phyloP scores from a whole-genome alignment of 164 flowering plant genomes.

The Sedum album region DNA sequence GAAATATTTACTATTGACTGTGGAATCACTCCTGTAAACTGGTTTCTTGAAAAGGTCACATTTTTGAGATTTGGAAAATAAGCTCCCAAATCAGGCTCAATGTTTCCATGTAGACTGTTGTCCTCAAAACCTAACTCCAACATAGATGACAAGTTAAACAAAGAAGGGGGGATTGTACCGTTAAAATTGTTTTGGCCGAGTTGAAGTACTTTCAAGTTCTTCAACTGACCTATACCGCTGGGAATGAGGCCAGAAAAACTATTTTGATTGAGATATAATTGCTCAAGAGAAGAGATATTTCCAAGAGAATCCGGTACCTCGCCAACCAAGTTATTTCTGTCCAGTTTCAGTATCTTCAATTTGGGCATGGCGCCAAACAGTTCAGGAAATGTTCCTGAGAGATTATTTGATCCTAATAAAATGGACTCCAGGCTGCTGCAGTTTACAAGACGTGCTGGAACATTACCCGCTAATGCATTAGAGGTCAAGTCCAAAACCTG shows the following conservation, averaged over 20 bases:
- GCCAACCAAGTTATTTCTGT: neutral
- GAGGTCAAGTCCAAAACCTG: neutral
- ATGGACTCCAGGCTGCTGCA: conserved; percentile 17
- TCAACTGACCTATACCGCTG: neutral
- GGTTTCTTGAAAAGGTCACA: neutral
- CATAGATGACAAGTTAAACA: conserved; percentile 3
- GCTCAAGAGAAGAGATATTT: neutral
- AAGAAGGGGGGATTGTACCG: neutral
- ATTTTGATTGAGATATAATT: neutral
- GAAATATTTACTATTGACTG: neutral
- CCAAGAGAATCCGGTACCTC: neutral
- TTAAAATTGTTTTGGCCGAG: neutral
- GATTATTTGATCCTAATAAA: conserved; percentile 12
- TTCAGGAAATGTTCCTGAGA: conserved; percentile 24
- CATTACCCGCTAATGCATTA: conserved; percentile 9
- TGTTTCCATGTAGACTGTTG: neutral
- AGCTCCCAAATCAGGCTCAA: neutral
- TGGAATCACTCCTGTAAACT: conserved; percentile 3
- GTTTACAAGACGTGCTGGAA: conserved; percentile 18
- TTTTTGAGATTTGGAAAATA: neutral
- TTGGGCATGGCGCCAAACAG: neutral
- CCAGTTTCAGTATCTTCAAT: neutral
- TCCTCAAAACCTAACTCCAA: neutral
- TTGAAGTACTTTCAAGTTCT: neutral
- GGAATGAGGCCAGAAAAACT: neutral